phyloP scores from a whole-genome alignment of 768 basidiomycete genomes.

The Rhodotorula sphaerocarpa region DNA sequence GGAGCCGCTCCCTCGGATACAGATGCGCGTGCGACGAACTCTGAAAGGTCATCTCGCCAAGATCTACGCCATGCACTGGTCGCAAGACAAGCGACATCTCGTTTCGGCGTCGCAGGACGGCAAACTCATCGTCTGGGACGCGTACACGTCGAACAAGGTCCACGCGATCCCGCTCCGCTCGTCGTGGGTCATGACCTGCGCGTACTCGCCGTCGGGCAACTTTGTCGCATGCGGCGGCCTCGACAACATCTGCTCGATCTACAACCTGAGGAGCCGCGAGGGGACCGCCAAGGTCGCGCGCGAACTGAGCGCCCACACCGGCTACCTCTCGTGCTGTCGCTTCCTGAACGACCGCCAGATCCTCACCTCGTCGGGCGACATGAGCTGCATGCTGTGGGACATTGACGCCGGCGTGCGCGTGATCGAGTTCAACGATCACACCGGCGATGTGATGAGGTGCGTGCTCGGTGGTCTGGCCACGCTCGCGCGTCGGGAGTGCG shows the following conservation, averaged over 20 bases:
- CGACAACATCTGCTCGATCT: conserved; percentile 98
- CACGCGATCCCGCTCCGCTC: conserved; percentile 96
- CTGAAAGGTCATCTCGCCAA: conserved; percentile 96
- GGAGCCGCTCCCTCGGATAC: conserved; percentile 87
- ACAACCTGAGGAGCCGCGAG: conserved; percentile 73
- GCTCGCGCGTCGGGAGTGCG: too few relatives aligned
- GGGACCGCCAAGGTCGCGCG: conserved; percentile 72
- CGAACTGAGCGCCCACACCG: conserved; percentile 93
- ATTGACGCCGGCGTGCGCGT: conserved; percentile 94
- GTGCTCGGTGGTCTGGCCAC: conserved; percentile 32
- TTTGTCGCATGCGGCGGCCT: conserved; percentile 98
- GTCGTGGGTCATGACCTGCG: conserved; percentile 99
- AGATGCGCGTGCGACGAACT: conserved; percentile 90
- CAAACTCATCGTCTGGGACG: conserved; percentile 99
- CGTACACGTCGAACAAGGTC: conserved; percentile 99
- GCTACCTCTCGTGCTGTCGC: conserved; percentile 94
- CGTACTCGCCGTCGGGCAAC: conserved; percentile 92
- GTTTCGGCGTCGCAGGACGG: conserved; percentile 99
- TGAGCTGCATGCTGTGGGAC: conserved; percentile 99
- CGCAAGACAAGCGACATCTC: conserved; percentile 89
- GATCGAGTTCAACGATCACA: conserved; percentile 99
- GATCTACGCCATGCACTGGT: conserved; percentile 99
- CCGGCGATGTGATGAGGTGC: conserved; percentile 99
- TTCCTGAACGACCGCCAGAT: conserved; percentile 99
- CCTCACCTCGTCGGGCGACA: conserved; percentile 93